These are phyloP conservation scores for Ricinus communis DNA, from an alignment of 345 rosid genomes.

Conservation along the genomic window DNA sequence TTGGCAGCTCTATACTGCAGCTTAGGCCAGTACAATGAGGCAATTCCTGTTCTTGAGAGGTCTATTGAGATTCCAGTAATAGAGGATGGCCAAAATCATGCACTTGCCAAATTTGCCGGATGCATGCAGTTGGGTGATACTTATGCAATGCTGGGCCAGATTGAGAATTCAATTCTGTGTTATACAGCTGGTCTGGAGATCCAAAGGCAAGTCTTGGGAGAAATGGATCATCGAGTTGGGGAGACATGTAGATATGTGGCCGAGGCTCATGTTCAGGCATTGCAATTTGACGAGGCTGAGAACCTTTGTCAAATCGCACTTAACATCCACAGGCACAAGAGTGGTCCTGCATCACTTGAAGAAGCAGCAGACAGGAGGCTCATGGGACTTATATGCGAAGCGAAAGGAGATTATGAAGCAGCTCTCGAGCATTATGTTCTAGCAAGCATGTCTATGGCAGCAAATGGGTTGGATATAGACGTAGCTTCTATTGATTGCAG, in stretches of 20 bases:
- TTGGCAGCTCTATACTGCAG: constrained; percentile 67
- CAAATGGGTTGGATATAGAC: constrained; percentile 58
- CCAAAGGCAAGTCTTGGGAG: constrained; percentile 84
- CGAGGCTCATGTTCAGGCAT: constrained; percentile 85
- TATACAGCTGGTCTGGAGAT: constrained; percentile 92
- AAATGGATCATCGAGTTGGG: constrained; percentile 65
- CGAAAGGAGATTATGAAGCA: constrained; percentile 67
- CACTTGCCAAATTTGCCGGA: constrained; percentile 89
- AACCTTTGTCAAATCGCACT: constrained; percentile 79
- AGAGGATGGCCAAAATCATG: constrained; percentile 75
- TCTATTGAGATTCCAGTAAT: constrained; percentile 73
- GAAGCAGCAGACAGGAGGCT: constrained; percentile 90
- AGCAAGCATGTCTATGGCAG: constrained; percentile 86
- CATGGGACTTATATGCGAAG: constrained; percentile 83
- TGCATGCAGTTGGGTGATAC: constrained; percentile 98
- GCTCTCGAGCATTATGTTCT: constrained; percentile 89
- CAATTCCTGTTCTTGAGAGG: constrained; percentile 80
- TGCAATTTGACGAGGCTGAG: constrained; percentile 80
- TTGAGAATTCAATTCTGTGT: constrained; percentile 71
- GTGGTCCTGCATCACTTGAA: constrained; percentile 54
- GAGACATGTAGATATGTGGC: constrained; percentile 84
- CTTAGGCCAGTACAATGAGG: constrained; percentile 60
- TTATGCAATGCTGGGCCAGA: constrained; percentile 76
- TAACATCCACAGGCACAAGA: constrained; percentile 66
- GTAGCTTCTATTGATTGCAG: constrained; percentile 82